These are phyloP conservation scores for Flagelloscypha sp. DNA, from an alignment of 768 basidiomycete species.

Conservation along the genomic window DNA sequence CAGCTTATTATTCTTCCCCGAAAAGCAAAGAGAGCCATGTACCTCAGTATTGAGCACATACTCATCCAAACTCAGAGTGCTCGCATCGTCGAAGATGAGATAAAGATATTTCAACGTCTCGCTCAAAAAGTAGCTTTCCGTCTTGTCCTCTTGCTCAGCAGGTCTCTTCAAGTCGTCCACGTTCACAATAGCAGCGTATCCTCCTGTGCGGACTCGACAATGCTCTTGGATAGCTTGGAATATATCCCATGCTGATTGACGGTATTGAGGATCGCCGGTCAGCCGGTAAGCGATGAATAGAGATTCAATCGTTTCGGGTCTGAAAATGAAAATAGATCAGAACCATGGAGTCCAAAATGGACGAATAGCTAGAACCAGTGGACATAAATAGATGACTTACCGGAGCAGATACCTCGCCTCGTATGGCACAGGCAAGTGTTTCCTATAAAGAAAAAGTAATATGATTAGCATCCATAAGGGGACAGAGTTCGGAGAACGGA, in stretches of 20 bases:
- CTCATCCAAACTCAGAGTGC: constrained; percentile 48
- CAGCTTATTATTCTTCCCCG: not conserved
- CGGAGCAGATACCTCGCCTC: constrained; percentile 18
- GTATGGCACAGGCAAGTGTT: constrained; percentile 14
- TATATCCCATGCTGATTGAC: constrained; percentile 64
- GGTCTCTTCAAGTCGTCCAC: constrained; percentile 54
- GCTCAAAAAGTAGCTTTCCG: constrained; percentile 76
- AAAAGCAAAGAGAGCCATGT: constrained; percentile 8
- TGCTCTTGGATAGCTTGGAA: constrained; percentile 66
- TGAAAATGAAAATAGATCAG: constrained; percentile 16
- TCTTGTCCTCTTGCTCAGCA: constrained; percentile 51
- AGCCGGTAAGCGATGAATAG: constrained; percentile 68
- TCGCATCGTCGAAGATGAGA: constrained; percentile 57
- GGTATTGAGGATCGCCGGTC: constrained; percentile 58
- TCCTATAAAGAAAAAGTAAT: constrained; percentile 5
- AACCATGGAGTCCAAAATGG: not conserved
- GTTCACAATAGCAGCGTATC: constrained; percentile 59
- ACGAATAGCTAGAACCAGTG: not conserved
- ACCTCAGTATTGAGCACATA: constrained; percentile 80
- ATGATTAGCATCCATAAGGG: not conserved
- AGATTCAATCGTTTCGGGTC: constrained; percentile 74
- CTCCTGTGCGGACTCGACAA: constrained; percentile 49
- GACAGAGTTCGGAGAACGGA: not conserved
- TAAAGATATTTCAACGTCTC: constrained; percentile 74
- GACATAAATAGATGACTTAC: constrained; percentile 6